Evolutionary conservation across 768 basidiomycete genomes (phyloP).

Genomic region (Boletus insuetus): DNA sequence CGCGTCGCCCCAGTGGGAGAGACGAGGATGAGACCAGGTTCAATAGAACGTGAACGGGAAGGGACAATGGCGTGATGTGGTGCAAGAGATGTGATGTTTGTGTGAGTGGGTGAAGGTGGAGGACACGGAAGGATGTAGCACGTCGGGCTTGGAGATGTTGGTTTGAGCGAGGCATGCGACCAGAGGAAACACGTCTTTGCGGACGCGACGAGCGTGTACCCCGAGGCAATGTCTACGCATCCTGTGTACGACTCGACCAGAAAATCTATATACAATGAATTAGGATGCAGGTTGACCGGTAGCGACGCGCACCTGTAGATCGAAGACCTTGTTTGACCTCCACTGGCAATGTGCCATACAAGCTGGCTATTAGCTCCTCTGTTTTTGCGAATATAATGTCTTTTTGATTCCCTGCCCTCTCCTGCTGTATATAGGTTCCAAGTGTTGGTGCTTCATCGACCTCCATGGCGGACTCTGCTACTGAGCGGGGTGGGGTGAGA

Average conservation of each 20-base stretch:
- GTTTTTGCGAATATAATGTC: constrained; percentile 65
- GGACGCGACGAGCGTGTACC: constrained; percentile 73
- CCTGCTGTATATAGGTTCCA: constrained; percentile 36
- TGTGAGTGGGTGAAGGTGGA: constrained; percentile 35
- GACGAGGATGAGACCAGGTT: constrained; percentile 84
- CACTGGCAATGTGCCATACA: constrained; percentile 67
- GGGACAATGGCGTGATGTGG: constrained; percentile 59
- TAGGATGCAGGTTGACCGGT: background rate
- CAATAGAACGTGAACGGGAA: constrained; percentile 46
- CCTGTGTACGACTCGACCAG: constrained; percentile 65
- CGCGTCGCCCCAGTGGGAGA: constrained; percentile 69
- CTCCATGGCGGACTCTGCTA: constrained; percentile 60
- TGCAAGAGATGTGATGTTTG: constrained; percentile 51
- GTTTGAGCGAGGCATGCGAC: constrained; percentile 74
- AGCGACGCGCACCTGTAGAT: constrained; percentile 50
- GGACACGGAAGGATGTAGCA: constrained; percentile 84
- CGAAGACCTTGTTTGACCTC: constrained; percentile 73
- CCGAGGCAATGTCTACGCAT: constrained; percentile 66
- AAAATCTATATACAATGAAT: constrained; percentile 52
- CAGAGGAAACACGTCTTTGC: constrained; percentile 77
- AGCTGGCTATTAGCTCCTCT: constrained; percentile 61
- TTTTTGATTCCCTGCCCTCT: constrained; percentile 34
- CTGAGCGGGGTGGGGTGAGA: constrained; percentile 28
- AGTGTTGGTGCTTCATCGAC: constrained; percentile 52
- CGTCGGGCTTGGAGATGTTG: constrained; percentile 55